Base-by-base conservation (phyloP, 1,284 basidiomycete genomes). In the Somion occarium region DNA sequence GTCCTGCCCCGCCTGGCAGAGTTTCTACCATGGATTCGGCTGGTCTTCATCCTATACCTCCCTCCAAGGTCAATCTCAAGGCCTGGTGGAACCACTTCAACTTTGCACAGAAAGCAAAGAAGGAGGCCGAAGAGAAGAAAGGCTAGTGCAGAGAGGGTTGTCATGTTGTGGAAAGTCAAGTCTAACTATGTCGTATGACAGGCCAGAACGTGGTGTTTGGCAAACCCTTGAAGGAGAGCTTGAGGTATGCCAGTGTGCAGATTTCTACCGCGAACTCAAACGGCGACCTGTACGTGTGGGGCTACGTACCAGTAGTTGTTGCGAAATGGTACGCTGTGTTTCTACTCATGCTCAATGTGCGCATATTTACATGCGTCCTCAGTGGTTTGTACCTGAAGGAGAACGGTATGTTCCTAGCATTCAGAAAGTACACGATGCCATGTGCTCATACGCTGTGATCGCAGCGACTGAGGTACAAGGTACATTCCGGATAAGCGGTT, bases 281-380 rank as follows among this genome's bases (percentile, higher is more conserved):
- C 56, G 92, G 90, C 7, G 82, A 87, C 56, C 74, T 93, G 20
- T 93, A 91, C 64, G 88, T 93, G 3, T 93, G 90, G 88, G 92
- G 96, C 1, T 93, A 91, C 65, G 92, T 99, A 41, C 96, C 97
- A 7, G 91, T 98, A 49, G 91, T 98, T 51, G 95, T 99, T 34
- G 97, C 95, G 51, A 97, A 98, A 69, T 97, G 94, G 85, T 93
- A 64, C 64, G 85, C 80, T 39, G 2, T n/a, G 23, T 19, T 41
- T 56, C 34, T 30, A 23, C 48, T 30, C 38, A 39, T 41, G 11
- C n/a, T 38, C 51, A 51, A 2, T 53, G 22, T 49, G 52, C 44
- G 27, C 20, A 45, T 44, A 44, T 39, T 18, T 27, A 25, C 25
- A 25, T 47, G 44, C 56, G 25, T 5, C 18, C 34, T 23, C 43